phyloP scores from a whole-genome alignment of 2,329 filamentous ascomycete genomes.

The Dactylellina drechsleri region DNA sequence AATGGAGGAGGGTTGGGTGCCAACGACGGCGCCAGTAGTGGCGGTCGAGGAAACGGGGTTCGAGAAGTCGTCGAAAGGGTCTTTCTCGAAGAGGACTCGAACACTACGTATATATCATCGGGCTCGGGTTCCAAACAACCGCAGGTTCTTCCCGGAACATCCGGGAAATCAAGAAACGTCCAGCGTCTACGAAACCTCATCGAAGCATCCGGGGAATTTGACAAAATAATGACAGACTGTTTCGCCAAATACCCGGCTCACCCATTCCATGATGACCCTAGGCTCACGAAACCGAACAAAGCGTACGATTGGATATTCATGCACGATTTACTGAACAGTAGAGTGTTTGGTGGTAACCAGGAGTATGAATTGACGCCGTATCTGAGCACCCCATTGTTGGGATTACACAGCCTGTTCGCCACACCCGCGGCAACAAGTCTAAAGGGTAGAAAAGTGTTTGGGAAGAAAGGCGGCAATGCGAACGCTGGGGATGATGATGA shows the following conservation, averaged over 20 bases:
- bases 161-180: slow-evolving; percentile 78
- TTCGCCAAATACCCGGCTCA: slow-evolving; percentile 87
- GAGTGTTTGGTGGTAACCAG: slow-evolving; percentile 78
- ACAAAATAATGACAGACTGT: slow-evolving; percentile 82
- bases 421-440: slow-evolving; percentile 63
- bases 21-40: slow-evolving; percentile 58
- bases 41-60: slow-evolving; percentile 69
- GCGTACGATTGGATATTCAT: slow-evolving; percentile 97
- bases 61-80: slow-evolving; percentile 74
- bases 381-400: slow-evolving; percentile 83
- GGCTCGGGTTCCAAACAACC: slow-evolving; percentile 70
- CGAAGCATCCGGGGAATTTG: slow-evolving; percentile 80
- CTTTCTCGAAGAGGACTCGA: slow-evolving; percentile 68
- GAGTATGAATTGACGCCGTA: slow-evolving; percentile 94
- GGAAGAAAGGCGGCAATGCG: slow-evolving; percentile 60
- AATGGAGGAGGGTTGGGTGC: slow-evolving; percentile 69
- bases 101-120: slow-evolving; percentile 66
- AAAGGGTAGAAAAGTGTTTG: slow-evolving; percentile 61
- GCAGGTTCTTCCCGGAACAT: slow-evolving; percentile 62
- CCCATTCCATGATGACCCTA: slow-evolving; percentile 91
- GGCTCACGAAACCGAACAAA: slow-evolving; percentile 84
- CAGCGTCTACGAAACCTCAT: slow-evolving; percentile 77
- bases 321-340: slow-evolving; percentile 78
- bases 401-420: slow-evolving; percentile 86
- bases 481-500: slow-evolving; percentile 63